Evolutionary conservation across 805 yeast genomes (phyloP), one percentile per base, ranked within the genome.

Genomic region (Spathaspora gorwiae): DNA sequence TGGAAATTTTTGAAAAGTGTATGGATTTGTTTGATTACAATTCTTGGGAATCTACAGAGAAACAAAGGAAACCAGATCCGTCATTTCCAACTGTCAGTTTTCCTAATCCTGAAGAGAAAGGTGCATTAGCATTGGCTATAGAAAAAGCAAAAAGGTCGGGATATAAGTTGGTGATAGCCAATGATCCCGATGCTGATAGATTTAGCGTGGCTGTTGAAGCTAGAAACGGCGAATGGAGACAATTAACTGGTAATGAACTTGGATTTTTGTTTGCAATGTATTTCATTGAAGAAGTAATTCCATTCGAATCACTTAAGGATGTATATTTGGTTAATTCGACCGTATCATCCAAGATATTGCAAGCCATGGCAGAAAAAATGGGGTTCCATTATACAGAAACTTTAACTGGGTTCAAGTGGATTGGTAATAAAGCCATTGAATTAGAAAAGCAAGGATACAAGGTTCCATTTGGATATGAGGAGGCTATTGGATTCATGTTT

Each of bases 171-270:
- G 92, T 92, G 1, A 55, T 92, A 2, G 96, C 97, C 1, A 92
- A 85, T 62, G 99, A 92, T 59, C 99, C 99, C 0, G 99, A 92
- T 64, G 99, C 98, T 0, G 99, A 92, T 62, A 72, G 99, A 47
- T 92, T 92, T 58, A 83, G 94, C 7, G 85, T 79, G 8, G 96
- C 96, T 0, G 76, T 86, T 14, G 80, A 78, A 51, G 56, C 53
- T 5, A 54, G 50, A 2, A 43, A 52, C 2, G 72, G 71, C 11
- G 47, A 56, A 12, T 90, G 96, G 95, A 68, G 63, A 45, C 97
- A 90, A 62, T 66, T 92, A 43, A 83, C 90, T 0, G 99, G 99
- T 2, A 90, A 92, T 62, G 96, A 92, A 60, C 75, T 92, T 40
- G 99, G 98, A 0, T 78, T 79, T 48, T 63, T 94, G 43, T 88